Percentiles rank a stretch among this genome's conserved stretches.
Conservation (phyloP, 1,139 yeast genomes). For the Nadsonia starkeyi-henricii region DNA sequence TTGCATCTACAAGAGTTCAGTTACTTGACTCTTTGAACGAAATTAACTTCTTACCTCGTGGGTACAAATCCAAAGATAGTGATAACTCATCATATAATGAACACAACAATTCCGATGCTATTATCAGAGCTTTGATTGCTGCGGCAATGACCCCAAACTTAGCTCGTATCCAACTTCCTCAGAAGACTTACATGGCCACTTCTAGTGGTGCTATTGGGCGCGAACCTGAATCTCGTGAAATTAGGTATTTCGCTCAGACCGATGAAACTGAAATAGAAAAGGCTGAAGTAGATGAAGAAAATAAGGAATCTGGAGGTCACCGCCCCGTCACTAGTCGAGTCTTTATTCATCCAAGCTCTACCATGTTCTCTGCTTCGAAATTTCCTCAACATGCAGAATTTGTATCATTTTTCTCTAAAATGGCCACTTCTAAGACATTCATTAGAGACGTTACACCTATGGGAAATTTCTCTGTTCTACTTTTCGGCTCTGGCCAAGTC, state of each 20-base stretch:
- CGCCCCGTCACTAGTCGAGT: constrained; percentile 29
- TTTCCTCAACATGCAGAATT: constrained; percentile 21
- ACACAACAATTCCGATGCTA: constrained; percentile 34
- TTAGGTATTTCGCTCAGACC: constrained; percentile 36
- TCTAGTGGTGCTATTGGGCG: constrained; percentile 68
- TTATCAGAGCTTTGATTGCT: constrained; percentile 55
- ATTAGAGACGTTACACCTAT: constrained; percentile 71
- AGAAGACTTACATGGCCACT: constrained; percentile 56
- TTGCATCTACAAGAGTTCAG: constrained; percentile 56
- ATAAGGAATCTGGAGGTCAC: constrained; percentile 9
- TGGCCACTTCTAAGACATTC: constrained; percentile 52
- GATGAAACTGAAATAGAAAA: constrained; percentile 9
- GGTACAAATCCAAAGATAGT: constrained; percentile 8
- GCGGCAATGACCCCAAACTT: constrained; percentile 76
- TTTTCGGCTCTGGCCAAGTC: constrained; percentile 63
- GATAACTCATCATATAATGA: constrained; percentile 26
- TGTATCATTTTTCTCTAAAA: constrained; percentile 22
- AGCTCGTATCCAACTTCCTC: constrained; percentile 71
- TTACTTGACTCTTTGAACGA: constrained; percentile 55
- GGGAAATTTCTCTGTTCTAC: constrained; percentile 49
- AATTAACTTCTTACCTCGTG: constrained; percentile 52
- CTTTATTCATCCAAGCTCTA: constrained; percentile 74
- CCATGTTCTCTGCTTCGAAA: constrained; percentile 36
- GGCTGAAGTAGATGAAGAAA: background rate
- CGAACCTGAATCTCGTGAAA: constrained; percentile 67